phyloP scores from a whole-genome alignment of 2,329 filamentous ascomycete species.

The Botrytis cinerea region DNA sequence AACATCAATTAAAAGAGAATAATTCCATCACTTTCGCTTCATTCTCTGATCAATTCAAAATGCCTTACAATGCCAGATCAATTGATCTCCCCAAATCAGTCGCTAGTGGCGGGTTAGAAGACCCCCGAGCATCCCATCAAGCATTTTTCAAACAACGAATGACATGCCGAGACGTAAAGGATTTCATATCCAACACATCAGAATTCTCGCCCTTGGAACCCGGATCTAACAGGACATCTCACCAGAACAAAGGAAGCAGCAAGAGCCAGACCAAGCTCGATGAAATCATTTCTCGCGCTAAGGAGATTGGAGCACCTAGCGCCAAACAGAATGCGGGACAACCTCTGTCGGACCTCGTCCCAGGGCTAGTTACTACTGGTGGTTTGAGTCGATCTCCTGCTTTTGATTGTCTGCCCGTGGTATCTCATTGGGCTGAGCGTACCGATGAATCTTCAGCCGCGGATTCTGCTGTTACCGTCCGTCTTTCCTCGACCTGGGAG shows the following conservation, averaged over 20 bases:
- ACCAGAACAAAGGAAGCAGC: not conserved
- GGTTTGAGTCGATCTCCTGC: slow-evolving; percentile 16
- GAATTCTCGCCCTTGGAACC: not conserved
- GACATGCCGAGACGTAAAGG: not conserved
- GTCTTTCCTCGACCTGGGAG: not conserved
- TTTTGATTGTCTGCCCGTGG: slow-evolving; percentile 15
- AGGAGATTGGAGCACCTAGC: not conserved
- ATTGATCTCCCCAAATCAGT: not conserved
- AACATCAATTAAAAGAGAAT: too few relatives aligned
- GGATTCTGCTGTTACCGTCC: not conserved
- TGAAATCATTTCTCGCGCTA: not conserved
- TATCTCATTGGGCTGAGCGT: slow-evolving; percentile 15
- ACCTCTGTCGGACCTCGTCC: not conserved
- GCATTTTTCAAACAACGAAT: not conserved
- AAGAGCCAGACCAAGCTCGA: not conserved
- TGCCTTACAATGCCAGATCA: not conserved
- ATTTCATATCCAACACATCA: slow-evolving; percentile 1
- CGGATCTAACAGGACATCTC: not conserved
- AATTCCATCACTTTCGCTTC: too few relatives aligned
- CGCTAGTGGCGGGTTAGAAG: slow-evolving; percentile 1
- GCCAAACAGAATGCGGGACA: not conserved
- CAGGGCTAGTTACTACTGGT: not conserved
- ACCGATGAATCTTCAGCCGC: not conserved
- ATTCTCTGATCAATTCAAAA: not conserved
- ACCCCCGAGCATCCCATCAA: not conserved